phyloP scores from a whole-genome alignment of 306 rosid species.

The Sicyos baderoa region DNA sequence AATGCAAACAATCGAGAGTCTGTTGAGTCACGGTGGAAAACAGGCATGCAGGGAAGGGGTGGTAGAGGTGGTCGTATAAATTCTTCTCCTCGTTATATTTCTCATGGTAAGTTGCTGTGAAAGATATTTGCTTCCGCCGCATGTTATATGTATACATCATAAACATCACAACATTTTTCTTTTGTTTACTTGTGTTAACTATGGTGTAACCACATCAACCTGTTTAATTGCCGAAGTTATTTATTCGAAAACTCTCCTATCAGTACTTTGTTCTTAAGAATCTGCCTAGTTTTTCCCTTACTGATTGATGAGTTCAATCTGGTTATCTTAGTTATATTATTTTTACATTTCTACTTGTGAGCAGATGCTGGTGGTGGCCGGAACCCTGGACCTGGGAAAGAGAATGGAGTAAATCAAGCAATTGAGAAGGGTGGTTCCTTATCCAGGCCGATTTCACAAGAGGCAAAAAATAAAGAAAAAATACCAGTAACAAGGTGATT shows the following conservation, averaged over 20 bases:
- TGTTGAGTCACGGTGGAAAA: slow-evolving; percentile 67
- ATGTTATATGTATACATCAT: neutral
- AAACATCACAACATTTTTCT: neutral
- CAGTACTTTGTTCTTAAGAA: no score
- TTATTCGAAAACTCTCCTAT: no score
- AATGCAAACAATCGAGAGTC: slow-evolving; percentile 61
- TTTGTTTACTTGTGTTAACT: neutral
- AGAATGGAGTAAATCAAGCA: slow-evolving; percentile 53
- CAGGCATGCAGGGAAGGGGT: slow-evolving; percentile 65
- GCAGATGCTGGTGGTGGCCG: slow-evolving; percentile 68
- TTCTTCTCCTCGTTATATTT: slow-evolving; percentile 48
- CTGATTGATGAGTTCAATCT: neutral
- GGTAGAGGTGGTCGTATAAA: slow-evolving; percentile 66
- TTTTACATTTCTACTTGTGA: slow-evolving; percentile 22
- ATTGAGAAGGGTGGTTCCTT: slow-evolving; percentile 45
- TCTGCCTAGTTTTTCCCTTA: neutral
- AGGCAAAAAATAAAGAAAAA: slow-evolving; percentile 49
- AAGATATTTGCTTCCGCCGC: slow-evolving; percentile 12
- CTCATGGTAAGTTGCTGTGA: slow-evolving; percentile 47
- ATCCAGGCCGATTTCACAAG: slow-evolving; percentile 43
- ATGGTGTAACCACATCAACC: neutral
- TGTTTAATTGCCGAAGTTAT: no score
- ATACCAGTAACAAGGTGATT: slow-evolving; percentile 48
- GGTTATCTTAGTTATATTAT: slow-evolving; percentile 6
- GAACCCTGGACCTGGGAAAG: slow-evolving; percentile 51